Evolutionary conservation across 495 filamentous ascomycete genomes (phyloP), one percentile per base, ranked within the genome.

Genomic region (Parachaetomium inaequale): DNA sequence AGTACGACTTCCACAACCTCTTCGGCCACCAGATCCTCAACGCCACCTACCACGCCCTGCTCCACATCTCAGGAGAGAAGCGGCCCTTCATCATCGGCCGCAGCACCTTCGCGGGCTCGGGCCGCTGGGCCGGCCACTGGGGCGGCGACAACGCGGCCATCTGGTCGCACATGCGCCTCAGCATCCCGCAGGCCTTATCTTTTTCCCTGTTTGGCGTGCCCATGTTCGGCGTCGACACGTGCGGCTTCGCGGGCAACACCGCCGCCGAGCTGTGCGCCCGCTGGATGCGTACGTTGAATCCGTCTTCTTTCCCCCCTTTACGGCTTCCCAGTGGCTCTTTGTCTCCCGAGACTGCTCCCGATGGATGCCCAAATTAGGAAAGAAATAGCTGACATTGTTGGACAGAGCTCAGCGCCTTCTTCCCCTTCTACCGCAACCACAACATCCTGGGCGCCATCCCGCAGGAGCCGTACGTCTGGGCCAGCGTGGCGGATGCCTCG

Each of bases 381-480:
- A n/a, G n/a, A n/a, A n/a, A n/a, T n/a, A n/a, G n/a, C n/a, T n/a
- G n/a, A n/a, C n/a, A n/a, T n/a, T n/a, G n/a, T n/a, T n/a, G n/a
- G n/a, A n/a, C n/a, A n/a, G n/a, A 91, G 72, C 81, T 95, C 1
- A 82, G 79, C 1, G 90, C 91, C 23, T 94, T 95, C 78, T 92
- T 93, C 77, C 89, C 90, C 6, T 95, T 94, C 76, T 96, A 93
- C 72, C 83, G 90, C 4, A 93, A 93, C 72, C 91, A 96, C 76
- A 92, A 93, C 69, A 77, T 76, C 3, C 75, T 87, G 21, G 77
- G 77, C 2, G 82, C 87, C 21, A 80, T 80, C 56, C 63, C 81
- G 0, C 91, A 96, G 70, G 91, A 96, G 72, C 87, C 89, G 0
- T 96, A 92, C 68, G 63, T 78, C 2, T 96, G 91, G 91, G 72